A percentile compares a stretch with the other conserved stretches of the same genome.
These are phyloP conservation scores for Crithidia fasciculata DNA, from an alignment of 208 protist species.

Conservation along the genomic window DNA sequence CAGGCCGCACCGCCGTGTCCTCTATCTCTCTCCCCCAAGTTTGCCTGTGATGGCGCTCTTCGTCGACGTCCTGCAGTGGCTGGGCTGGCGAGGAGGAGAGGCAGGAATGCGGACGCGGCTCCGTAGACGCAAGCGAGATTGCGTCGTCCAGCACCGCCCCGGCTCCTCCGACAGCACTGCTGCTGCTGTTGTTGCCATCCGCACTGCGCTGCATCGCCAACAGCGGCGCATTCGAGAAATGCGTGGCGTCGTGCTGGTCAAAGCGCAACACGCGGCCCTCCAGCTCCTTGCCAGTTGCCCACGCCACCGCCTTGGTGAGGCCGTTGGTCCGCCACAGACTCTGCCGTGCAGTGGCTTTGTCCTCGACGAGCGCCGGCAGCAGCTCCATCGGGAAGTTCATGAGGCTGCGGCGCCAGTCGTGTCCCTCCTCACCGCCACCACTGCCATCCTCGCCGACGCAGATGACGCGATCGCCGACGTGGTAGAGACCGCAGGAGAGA, in stretches of 20 bases:
- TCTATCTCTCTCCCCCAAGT: background rate
- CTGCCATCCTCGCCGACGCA: constrained; percentile 41
- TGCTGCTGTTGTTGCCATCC: background rate
- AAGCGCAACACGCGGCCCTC: constrained; percentile 23
- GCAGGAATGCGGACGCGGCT: too few species aligned
- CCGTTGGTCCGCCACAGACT: background rate
- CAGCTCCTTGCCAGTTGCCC: constrained; percentile 18
- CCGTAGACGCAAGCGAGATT: too few species aligned
- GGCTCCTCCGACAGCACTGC: too few species aligned
- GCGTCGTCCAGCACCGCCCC: too few species aligned
- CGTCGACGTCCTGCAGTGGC: too few species aligned
- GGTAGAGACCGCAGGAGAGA: constrained; percentile 71
- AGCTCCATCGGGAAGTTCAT: constrained; percentile 19
- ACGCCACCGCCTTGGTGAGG: background rate
- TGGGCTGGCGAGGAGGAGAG: too few species aligned
- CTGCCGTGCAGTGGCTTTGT: background rate
- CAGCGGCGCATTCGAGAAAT: constrained; percentile 22
- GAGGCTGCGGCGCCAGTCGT: constrained; percentile 22
- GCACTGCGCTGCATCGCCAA: constrained; percentile 5
- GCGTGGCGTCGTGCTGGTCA: constrained; percentile 1
- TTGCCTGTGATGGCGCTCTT: too few species aligned
- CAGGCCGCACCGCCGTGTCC: constrained; percentile 1
- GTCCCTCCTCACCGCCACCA: background rate
- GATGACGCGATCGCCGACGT: constrained; percentile 50
- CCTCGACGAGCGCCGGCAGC: constrained; percentile 10